Base-by-base conservation (phyloP, 345 rosid species). In the Rhodamnia argentea region DNA sequence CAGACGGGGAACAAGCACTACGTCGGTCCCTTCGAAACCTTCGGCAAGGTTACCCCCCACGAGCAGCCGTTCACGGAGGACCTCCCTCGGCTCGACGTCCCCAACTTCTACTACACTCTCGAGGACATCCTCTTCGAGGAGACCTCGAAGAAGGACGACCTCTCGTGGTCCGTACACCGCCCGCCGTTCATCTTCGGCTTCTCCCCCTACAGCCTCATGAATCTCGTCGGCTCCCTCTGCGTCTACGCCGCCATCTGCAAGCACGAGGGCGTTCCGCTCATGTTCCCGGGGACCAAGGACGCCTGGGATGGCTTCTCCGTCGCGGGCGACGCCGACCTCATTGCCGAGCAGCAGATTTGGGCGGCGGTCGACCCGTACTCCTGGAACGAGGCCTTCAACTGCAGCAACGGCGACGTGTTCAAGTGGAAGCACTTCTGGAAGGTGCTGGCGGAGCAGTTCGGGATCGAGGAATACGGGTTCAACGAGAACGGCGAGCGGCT, bases 291-390 rank as follows among this genome's bases (percentile, higher is more conserved):
- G 50, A 91, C 91, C 52, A 94, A 95, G 86, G 88, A 52, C 10
- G 89, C 93, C 0, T 97, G 99, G 99, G 94, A 96, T 50, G 52
- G 94, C 13, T 94, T 92, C 89, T 58, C 85, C 0, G 13, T 87
- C 0, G 92, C 90, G 1, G 92, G 96, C 0, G 99, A 97, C 42
- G 99, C 99, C 0, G 99, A 95, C 60, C 86, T 96, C 88, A 54
- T 96, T 0, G 99, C 99, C 0, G 98, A 97, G 93, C 99, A 97
- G 83, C 95, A 95, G 64, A 95, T 95, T 76, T 96, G 98, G 98
- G 96, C 97, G 1, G 89, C 96, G 44, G 96, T 95, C 84, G 98
- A 96, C 84, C 92, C 90, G 0, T 87, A 89, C 42, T 94, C 98
- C 0, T 88, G 86, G 86, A 92, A 94, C 85, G 94, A 95, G 88